Evolutionary conservation across 2,329 filamentous ascomycete species (phyloP).

Genomic region (Penicillium sp.): DNA sequence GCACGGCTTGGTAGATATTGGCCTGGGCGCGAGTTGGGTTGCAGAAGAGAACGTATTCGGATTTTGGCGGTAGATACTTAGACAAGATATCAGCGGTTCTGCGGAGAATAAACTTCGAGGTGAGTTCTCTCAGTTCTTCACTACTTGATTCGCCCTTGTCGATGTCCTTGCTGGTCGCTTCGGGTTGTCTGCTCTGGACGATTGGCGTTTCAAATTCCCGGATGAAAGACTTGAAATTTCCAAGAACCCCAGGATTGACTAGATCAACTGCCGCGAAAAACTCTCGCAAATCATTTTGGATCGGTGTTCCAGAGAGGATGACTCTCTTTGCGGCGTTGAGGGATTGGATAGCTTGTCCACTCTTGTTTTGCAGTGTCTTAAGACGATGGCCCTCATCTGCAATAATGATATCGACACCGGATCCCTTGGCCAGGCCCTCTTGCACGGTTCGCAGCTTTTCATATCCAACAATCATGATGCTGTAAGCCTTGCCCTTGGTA

Average conservation of each 20-base stretch:
- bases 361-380: constrained; percentile 72
- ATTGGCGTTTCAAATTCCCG: constrained; percentile 69
- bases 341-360: constrained; percentile 67
- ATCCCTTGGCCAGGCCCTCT: constrained; percentile 65
- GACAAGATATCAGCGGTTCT: constrained; percentile 69
- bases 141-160: constrained; percentile 67
- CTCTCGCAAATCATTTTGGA: constrained; percentile 70
- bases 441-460: constrained; percentile 70
- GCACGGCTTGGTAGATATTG: constrained; percentile 64
- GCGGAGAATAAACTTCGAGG: constrained; percentile 67
- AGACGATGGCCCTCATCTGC: constrained; percentile 72
- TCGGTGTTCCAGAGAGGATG: constrained; percentile 69
- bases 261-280: constrained; percentile 72
- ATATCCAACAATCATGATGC: constrained; percentile 74
- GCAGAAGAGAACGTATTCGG: constrained; percentile 70
- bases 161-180: constrained; percentile 63
- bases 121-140: constrained; percentile 64
- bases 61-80: constrained; percentile 69
- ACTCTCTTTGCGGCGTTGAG: constrained; percentile 65
- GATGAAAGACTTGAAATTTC: constrained; percentile 66
- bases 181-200: constrained; percentile 66
- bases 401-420: constrained; percentile 70
- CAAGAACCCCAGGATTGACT: constrained; percentile 68
- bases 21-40: constrained; percentile 64
- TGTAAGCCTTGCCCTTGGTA: constrained; percentile 69